Evolutionary conservation across 495 filamentous ascomycete genomes (phyloP).

Genomic region (Podospora fimiseda): DNA sequence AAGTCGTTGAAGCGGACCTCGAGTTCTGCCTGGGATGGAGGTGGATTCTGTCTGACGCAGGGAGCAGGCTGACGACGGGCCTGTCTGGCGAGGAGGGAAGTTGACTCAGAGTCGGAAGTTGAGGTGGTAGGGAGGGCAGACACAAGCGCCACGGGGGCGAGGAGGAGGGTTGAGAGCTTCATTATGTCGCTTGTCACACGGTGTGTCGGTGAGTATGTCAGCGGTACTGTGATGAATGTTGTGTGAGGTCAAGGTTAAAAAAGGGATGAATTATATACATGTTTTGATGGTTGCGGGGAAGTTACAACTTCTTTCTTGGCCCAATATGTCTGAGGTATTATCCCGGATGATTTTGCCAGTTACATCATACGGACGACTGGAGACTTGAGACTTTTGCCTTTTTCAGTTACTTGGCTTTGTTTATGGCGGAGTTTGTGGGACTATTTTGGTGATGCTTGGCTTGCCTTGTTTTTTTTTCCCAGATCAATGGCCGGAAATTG

Average conservation of each 20-base stretch:
- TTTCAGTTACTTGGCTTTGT: neutral
- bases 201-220: neutral
- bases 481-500: neutral
- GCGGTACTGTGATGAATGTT: neutral
- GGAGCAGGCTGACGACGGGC: conserved; percentile 3
- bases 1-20: conserved; percentile 27
- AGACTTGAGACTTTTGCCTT: neutral
- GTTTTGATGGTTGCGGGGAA: no score
- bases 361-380: neutral
- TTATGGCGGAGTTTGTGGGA: neutral
- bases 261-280: no score
- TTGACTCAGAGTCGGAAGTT: conserved; percentile 9
- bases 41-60: conserved; percentile 11
- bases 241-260: neutral
- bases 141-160: neutral
- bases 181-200: neutral
- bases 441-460: neutral
- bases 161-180: neutral
- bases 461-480: neutral
- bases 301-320: no score
- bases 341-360: conserved; percentile 7
- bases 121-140: neutral
- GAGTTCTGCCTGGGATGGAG: conserved; percentile 19
- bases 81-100: neutral
- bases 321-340: conserved; percentile 9